Percentiles rank a stretch among this genome's conserved stretches.
Conservation (phyloP, 495 filamentous ascomycete species). For the Podospora pseudoanserina region DNA sequence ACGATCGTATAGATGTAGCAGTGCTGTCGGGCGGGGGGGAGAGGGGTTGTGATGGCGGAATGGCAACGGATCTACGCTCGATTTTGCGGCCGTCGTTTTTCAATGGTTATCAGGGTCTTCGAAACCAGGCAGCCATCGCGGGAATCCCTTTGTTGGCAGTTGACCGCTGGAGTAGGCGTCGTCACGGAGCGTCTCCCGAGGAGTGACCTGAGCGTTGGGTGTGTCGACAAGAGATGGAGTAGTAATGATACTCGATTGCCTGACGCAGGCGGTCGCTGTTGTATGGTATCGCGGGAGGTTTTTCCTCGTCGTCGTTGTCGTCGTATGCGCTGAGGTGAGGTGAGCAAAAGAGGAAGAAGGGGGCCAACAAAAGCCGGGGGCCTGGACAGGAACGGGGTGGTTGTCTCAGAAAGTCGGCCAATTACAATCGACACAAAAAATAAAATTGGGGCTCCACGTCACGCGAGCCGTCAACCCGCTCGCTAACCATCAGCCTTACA, state of each 20-base stretch:
- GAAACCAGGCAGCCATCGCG: slow-evolving; percentile 12
- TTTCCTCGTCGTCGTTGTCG: background rate
- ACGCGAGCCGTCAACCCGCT: background rate
- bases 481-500: slow-evolving; percentile 6
- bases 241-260: background rate
- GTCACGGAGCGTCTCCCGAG: background rate
- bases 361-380: slow-evolving; percentile 3
- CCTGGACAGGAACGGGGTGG: slow-evolving; percentile 2
- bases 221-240: background rate
- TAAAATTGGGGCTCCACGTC: slow-evolving; percentile 1
- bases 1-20: background rate
- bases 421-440: background rate
- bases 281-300: background rate
- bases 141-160: background rate
- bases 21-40: background rate
- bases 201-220: background rate
- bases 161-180: background rate
- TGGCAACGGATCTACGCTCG: background rate
- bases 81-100: slow-evolving; percentile 1
- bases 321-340: background rate
- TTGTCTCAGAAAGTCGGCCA: slow-evolving; percentile 1
- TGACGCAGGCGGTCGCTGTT: background rate
- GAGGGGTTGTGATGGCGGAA: background rate
- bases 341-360: background rate
- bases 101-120: slow-evolving; percentile 7